phyloP scores from a whole-genome alignment of 768 basidiomycete species.

The Collybia sordida region DNA sequence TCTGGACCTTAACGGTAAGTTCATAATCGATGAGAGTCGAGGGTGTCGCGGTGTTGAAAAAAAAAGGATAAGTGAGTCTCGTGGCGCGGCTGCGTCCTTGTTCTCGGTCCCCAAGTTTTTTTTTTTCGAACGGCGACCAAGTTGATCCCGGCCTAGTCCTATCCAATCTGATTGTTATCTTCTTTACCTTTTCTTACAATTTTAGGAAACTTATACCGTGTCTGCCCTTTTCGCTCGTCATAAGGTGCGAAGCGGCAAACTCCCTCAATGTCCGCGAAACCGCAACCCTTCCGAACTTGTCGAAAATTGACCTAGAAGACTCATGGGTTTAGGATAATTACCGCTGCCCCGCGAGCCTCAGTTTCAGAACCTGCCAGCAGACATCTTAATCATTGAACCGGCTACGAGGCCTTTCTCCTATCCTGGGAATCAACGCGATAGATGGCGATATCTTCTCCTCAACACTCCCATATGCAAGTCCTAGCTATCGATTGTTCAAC shows the following conservation, averaged over 20 bases:
- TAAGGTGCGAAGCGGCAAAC: conserved; percentile 11
- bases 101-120: no score
- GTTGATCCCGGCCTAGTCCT: no score
- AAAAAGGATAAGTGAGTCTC: no score
- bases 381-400: conserved; percentile 2
- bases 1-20: no score
- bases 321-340: conserved; percentile 11
- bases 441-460: conserved; percentile 9
- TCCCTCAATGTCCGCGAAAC: conserved; percentile 5
- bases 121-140: no score
- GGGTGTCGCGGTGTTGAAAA: no score
- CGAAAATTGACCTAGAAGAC: conserved; percentile 3
- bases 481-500: conserved; percentile 15
- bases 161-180: no score
- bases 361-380: conserved; percentile 10
- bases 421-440: conserved; percentile 8
- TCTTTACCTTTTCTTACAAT: no score
- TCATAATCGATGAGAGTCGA: no score
- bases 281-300: conserved; percentile 12
- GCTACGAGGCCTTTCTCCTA: conserved; percentile 9
- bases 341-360: conserved; percentile 13
- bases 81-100: no score
- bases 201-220: not conserved
- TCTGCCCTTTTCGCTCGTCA: conserved; percentile 1
- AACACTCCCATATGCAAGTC: conserved; percentile 11